Conservation (phyloP, 495 filamentous ascomycete species). For the Tirmania nivea region DNA sequence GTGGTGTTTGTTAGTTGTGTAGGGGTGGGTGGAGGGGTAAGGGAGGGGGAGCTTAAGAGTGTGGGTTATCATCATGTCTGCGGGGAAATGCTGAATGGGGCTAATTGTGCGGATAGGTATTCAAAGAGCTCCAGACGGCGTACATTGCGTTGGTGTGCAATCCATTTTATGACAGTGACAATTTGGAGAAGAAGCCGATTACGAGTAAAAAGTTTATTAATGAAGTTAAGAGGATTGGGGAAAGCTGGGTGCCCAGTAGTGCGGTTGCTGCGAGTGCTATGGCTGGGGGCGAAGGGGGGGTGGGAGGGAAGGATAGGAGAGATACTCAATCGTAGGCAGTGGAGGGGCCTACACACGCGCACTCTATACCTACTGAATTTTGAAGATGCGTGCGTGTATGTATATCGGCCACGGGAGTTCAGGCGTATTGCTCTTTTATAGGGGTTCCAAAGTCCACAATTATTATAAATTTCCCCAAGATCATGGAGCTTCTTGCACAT, state of each 20-base stretch:
- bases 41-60: slow-evolving; percentile 63
- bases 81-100: not conserved
- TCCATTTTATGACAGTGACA: slow-evolving; percentile 83
- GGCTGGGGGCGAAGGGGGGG: not conserved
- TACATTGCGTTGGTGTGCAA: slow-evolving; percentile 81
- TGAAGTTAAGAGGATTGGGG: slow-evolving; percentile 69
- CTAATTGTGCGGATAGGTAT: slow-evolving; percentile 35
- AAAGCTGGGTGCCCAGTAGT: slow-evolving; percentile 37
- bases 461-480: no score
- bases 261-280: not conserved
- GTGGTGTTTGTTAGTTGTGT: slow-evolving; percentile 43
- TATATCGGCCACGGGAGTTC: no score
- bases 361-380: no score
- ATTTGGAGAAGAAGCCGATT: slow-evolving; percentile 44
- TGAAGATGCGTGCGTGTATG: no score
- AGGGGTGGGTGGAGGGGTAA: slow-evolving; percentile 44
- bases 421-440: no score
- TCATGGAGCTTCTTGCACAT: no score
- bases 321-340: no score
- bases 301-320: not conserved
- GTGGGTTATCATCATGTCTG: slow-evolving; percentile 24
- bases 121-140: slow-evolving; percentile 71
- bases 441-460: no score
- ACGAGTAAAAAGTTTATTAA: slow-evolving; percentile 57
- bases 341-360: no score